phyloP scores from a whole-genome alignment of 345 rosid species.

The Eucalyptus decipiens region DNA sequence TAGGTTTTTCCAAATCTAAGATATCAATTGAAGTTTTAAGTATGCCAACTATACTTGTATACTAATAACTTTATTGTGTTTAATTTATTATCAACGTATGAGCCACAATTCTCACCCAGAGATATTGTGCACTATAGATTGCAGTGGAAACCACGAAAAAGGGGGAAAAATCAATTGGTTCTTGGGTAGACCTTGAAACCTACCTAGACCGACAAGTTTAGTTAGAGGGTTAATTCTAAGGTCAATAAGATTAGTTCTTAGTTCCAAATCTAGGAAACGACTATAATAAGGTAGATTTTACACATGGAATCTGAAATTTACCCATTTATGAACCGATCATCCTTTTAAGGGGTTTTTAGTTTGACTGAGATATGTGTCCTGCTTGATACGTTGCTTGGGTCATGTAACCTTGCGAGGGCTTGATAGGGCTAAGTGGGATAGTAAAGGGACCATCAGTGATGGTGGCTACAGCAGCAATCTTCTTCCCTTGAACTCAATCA shows the following conservation, averaged over 20 bases:
- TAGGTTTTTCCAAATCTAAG: not conserved
- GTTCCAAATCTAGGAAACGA: not conserved
- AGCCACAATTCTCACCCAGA: not conserved
- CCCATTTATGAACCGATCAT: no score
- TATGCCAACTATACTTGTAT: not conserved
- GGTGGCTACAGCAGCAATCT: not conserved
- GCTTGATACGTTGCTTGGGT: not conserved
- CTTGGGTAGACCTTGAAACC: not conserved
- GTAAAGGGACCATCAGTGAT: not conserved
- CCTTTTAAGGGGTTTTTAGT: not conserved
- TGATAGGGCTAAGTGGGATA: not conserved
- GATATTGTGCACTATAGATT: not conserved
- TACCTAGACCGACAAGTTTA: not conserved
- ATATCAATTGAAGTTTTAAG: not conserved
- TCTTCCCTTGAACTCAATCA: not conserved
- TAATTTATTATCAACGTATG: rapidly evolving
- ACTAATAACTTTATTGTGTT: not conserved
- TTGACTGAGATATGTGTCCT: no score
- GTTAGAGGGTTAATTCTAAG: rapidly evolving
- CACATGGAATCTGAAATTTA: no score
- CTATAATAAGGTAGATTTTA: not conserved
- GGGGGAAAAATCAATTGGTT: not conserved
- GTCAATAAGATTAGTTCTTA: not conserved
- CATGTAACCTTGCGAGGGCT: not conserved
- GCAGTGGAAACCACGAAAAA: not conserved